Conservation (phyloP, 2,329 filamentous ascomycete genomes). For the Ambrosiella cleistominuta region DNA sequence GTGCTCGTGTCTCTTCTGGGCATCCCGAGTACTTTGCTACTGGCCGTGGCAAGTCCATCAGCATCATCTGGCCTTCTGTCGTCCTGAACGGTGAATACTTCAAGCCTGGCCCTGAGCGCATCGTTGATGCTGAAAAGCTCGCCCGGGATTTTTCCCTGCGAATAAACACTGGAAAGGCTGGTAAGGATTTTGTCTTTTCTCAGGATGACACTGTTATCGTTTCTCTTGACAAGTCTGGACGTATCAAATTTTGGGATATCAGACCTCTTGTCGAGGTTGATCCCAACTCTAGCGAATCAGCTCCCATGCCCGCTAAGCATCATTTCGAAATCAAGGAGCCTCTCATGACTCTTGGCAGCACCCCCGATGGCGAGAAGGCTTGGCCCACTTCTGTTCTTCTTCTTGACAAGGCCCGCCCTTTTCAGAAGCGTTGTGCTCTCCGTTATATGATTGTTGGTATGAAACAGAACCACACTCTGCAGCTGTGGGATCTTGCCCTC, state of each 20-base stretch:
- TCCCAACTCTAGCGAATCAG: slow-evolving; percentile 32
- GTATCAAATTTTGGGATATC: slow-evolving; percentile 97
- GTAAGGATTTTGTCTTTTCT: slow-evolving; percentile 95
- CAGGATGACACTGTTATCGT: slow-evolving; percentile 90
- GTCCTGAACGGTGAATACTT: slow-evolving; percentile 46
- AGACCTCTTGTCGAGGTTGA: slow-evolving; percentile 49
- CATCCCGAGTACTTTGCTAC: slow-evolving; percentile 92
- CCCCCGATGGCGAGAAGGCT: slow-evolving; percentile 75
- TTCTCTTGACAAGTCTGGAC: slow-evolving; percentile 88
- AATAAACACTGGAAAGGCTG: slow-evolving; percentile 93
- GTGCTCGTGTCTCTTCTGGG: slow-evolving; percentile 72
- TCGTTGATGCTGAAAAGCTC: slow-evolving; percentile 76
- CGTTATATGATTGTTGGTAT: slow-evolving; percentile 94
- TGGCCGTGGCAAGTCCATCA: slow-evolving; percentile 87
- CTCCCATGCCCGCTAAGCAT: slow-evolving; percentile 34
- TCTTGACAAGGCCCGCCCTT: slow-evolving; percentile 88
- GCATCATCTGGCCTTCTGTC: slow-evolving; percentile 58
- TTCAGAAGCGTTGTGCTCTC: slow-evolving; percentile 73
- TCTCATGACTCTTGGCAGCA: slow-evolving; percentile 71
- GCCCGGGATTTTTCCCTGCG: slow-evolving; percentile 74
- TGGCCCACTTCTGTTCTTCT: slow-evolving; percentile 94
- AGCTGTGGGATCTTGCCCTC: slow-evolving; percentile 93
- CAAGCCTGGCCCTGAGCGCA: slow-evolving; percentile 44
- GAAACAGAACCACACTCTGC: slow-evolving; percentile 97
- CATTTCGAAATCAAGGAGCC: slow-evolving; percentile 70